These are phyloP conservation scores for Ceratocystis harringtonii DNA, from an alignment of 2,329 filamentous ascomycete genomes.

Conservation along the genomic window DNA sequence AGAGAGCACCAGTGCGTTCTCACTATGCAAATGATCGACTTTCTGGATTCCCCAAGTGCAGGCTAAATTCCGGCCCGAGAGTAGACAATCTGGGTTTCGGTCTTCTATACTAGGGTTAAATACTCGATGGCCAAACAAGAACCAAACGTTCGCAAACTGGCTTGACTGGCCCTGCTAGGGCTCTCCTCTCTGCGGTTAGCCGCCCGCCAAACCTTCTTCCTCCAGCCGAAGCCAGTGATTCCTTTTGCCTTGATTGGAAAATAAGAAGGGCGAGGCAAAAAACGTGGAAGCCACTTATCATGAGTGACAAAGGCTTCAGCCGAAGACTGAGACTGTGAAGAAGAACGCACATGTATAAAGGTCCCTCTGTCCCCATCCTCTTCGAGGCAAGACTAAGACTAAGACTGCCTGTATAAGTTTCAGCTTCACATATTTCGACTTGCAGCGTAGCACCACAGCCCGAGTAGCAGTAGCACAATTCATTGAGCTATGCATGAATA, in stretches of 20 bases:
- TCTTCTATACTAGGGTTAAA: background rate
- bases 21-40: background rate
- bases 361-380: background rate
- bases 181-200: background rate
- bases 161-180: no score
- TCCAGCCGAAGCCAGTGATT: background rate
- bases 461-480: background rate
- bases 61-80: background rate
- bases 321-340: background rate
- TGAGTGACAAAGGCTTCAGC: background rate
- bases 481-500: background rate
- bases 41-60: background rate
- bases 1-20: no score
- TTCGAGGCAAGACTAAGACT: background rate
- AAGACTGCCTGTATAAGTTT: background rate
- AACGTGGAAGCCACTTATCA: constrained; percentile 2
- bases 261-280: background rate
- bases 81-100: background rate
- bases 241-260: background rate
- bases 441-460: background rate
- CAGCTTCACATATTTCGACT: background rate
- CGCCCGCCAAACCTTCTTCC: background rate
- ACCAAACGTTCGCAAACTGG: no score
- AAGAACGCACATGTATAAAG: background rate
- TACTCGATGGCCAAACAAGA: no score